These are phyloP conservation scores for Pseudocercospora fijiensis DNA, from an alignment of 2,329 filamentous ascomycete species.

Conservation along the genomic window DNA sequence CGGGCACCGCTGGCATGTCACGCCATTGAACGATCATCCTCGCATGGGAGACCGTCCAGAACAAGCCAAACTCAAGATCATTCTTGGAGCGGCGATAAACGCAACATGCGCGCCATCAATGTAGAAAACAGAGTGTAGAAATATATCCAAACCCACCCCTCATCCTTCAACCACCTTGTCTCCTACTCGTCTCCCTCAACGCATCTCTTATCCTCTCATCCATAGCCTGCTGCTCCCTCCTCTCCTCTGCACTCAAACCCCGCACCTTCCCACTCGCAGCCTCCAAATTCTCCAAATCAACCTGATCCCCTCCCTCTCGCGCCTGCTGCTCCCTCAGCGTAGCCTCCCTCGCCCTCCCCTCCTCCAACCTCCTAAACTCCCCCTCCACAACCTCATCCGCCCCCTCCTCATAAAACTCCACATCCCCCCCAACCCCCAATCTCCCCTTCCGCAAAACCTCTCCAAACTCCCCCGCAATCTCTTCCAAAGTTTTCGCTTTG, in stretches of 20 bases:
- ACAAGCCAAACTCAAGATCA: neutral
- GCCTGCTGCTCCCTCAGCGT: neutral
- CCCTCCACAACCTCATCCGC: conserved; percentile 16
- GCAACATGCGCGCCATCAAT: neutral
- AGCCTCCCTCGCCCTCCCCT: neutral
- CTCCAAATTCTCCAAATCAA: conserved; percentile 1
- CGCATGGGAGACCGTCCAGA: neutral
- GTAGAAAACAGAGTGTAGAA: neutral
- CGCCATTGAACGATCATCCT: neutral
- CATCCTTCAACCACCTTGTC: neutral
- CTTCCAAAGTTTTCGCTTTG: conserved; percentile 68
- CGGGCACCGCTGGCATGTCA: neutral
- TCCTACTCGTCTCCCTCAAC: conserved; percentile 2
- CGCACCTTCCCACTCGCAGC: neutral
- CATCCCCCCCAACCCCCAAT: conserved; percentile 73
- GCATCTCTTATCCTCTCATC: conserved; percentile 2
- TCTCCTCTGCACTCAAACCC: neutral
- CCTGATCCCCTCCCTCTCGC: neutral
- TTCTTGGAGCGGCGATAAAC: neutral
- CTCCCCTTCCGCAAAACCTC: conserved; percentile 69
- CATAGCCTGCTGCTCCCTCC: neutral
- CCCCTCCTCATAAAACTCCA: conserved; percentile 89
- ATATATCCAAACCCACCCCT: neutral
- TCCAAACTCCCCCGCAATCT: conserved; percentile 74
- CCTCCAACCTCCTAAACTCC: neutral